Conservation (phyloP, 2,329 filamentous ascomycete genomes). For the Xylaria sp. region DNA sequence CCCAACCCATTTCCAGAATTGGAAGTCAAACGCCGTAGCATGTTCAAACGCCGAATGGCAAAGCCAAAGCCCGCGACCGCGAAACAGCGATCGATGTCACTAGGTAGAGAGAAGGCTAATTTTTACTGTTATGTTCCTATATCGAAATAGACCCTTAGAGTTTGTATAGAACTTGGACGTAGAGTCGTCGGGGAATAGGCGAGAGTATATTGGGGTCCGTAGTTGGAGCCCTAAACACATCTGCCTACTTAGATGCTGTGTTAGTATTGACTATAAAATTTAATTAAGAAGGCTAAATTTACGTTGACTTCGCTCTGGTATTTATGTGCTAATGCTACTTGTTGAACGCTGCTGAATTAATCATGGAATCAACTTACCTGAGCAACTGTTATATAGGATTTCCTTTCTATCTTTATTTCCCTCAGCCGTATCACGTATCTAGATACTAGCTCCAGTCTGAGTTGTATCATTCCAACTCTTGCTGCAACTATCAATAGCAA, state of each 20-base stretch:
- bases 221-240: background rate
- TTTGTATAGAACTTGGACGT: background rate
- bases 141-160: background rate
- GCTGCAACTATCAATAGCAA: no score
- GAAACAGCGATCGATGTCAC: no score
- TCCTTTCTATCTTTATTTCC: no score
- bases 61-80: background rate
- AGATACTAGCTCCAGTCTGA: no score
- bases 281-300: background rate
- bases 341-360: background rate
- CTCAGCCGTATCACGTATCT: no score
- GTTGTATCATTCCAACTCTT: no score
- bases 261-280: no score
- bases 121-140: background rate
- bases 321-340: background rate
- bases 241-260: no score
- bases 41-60: background rate
- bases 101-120: background rate
- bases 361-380: no score
- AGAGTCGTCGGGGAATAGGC: background rate
- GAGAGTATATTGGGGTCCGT: no score
- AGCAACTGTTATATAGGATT: no score
- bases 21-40: background rate
- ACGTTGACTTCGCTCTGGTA: background rate
- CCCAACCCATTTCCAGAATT: constrained; percentile 2